Percentiles rank a stretch among this genome's conserved stretches.
Evolutionary conservation across 1,139 yeast genomes (phyloP).

Genomic region (Debaryomyces sp.): DNA sequence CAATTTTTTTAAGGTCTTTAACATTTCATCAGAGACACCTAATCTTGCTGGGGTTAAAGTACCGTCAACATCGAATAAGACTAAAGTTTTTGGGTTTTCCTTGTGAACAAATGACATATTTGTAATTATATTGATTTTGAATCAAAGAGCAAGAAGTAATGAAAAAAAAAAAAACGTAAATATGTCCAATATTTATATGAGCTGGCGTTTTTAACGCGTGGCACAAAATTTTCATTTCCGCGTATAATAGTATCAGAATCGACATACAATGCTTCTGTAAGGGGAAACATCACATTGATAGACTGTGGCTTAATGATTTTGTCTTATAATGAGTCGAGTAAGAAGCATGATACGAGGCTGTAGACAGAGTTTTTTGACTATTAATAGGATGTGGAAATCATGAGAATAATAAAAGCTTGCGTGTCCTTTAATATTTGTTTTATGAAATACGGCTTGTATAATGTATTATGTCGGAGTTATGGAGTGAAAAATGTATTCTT

Average conservation of each 20-base stretch:
- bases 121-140: neutral
- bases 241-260: neutral
- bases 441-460: neutral
- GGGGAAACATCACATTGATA: neutral
- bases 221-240: constrained; percentile 6
- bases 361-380: neutral
- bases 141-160: neutral
- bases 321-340: neutral
- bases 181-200: constrained; percentile 3
- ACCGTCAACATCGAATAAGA: constrained; percentile 96
- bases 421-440: neutral
- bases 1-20: constrained; percentile 64
- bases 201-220: constrained; percentile 1
- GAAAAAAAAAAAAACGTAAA: neutral
- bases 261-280: neutral
- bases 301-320: neutral
- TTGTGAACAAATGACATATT: constrained; percentile 54
- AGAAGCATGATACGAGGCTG: neutral
- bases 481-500: neutral
- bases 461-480: neutral
- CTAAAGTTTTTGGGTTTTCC: constrained; percentile 63
- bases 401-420: neutral
- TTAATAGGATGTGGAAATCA: neutral
- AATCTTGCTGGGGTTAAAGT: constrained; percentile 98
- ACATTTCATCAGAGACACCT: constrained; percentile 78